These are phyloP conservation scores for Quercus lobata DNA, from an alignment of 331 rosid species.

Conservation along the genomic window DNA sequence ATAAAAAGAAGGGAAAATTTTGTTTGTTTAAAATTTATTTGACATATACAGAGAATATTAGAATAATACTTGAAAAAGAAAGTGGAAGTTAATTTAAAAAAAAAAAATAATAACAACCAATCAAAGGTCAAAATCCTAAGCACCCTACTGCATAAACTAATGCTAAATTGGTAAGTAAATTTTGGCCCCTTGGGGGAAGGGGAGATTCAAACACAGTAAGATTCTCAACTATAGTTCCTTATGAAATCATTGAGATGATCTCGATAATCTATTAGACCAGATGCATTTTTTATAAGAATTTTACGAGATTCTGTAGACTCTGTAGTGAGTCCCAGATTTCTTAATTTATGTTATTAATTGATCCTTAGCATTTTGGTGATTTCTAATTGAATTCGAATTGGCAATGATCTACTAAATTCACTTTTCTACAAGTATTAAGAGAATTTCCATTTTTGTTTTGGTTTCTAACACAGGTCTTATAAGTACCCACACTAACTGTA, in stretches of 20 bases:
- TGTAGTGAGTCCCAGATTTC: too few species aligned
- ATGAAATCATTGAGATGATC: too few species aligned
- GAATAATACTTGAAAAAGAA: background rate
- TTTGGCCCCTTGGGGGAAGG: too few species aligned
- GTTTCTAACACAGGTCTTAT: background rate
- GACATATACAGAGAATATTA: background rate
- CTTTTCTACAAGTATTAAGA: background rate
- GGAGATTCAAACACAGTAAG: too few species aligned
- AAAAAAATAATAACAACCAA: background rate
- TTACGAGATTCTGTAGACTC: too few species aligned
- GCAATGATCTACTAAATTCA: background rate
- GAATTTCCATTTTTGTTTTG: too few species aligned
- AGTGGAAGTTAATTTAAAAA: background rate
- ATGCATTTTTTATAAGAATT: too few species aligned
- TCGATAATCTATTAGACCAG: too few species aligned
- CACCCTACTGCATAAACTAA: too few species aligned
- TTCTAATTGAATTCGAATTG: background rate
- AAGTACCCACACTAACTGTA: background rate
- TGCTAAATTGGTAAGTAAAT: too few species aligned
- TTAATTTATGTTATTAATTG: background rate
- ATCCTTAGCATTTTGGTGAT: background rate
- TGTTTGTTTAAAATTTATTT: background rate
- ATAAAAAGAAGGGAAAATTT: background rate
- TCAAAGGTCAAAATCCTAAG: background rate
- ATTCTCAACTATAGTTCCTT: too few species aligned